phyloP scores from a whole-genome alignment of 2,329 filamentous ascomycete species.

The Cladophialophora exuberans region DNA sequence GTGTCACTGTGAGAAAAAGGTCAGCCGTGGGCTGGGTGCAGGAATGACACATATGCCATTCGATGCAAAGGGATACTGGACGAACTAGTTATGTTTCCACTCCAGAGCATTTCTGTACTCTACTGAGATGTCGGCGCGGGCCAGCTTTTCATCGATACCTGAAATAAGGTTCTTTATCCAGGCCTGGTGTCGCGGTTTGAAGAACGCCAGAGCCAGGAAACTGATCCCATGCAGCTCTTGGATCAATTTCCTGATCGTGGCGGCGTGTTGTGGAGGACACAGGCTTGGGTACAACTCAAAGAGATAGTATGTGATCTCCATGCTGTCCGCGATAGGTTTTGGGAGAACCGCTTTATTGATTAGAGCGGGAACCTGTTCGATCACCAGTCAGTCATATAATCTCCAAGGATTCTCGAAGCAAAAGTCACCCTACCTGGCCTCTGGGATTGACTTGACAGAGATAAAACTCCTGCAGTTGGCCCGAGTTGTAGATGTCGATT shows the following conservation, averaged over 20 bases:
- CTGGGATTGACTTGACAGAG: background rate
- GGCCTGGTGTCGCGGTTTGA: slow-evolving; percentile 1
- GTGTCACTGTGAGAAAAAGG: background rate
- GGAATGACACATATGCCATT: background rate
- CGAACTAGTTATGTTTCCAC: background rate
- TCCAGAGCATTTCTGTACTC: background rate
- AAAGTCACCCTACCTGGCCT: background rate
- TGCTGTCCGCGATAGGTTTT: slow-evolving; percentile 1
- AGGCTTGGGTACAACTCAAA: background rate
- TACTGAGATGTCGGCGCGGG: background rate
- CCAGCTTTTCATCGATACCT: background rate
- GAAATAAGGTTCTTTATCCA: background rate
- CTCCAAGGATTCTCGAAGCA: background rate
- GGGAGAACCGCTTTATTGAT: background rate
- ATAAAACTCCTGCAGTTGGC: slow-evolving; percentile 1
- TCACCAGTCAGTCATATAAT: background rate
- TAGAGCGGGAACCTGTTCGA: background rate
- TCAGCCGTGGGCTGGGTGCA: background rate
- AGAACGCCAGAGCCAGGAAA: background rate
- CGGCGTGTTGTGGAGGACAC: slow-evolving; percentile 1
- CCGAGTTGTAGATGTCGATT: background rate
- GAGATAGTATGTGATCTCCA: slow-evolving; percentile 1
- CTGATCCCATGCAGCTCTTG: slow-evolving; percentile 1
- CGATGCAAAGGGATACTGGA: background rate
- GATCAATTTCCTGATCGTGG: slow-evolving; percentile 1